A percentile compares a stretch with the other conserved stretches of the same genome.
Conservation (phyloP, 2,329 filamentous ascomycete genomes). For the Neurospora sp. region DNA sequence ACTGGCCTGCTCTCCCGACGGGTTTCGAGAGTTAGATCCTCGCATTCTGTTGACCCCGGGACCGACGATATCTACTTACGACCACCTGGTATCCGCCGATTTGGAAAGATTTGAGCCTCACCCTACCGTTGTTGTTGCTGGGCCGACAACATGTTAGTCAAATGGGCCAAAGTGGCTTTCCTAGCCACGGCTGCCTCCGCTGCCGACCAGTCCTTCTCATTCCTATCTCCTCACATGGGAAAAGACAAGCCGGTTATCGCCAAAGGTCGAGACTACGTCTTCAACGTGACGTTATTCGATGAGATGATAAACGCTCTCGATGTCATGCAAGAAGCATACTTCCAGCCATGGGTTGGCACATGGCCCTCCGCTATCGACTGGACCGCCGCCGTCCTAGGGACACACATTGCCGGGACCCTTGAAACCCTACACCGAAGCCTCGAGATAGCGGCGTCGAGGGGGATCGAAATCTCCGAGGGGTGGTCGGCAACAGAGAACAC, state of each 20-base stretch:
- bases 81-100: background rate
- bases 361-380: constrained; percentile 88
- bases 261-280: background rate
- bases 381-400: constrained; percentile 79
- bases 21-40: background rate
- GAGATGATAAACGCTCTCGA: constrained; percentile 55
- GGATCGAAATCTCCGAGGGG: background rate
- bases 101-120: background rate
- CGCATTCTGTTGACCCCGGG: background rate
- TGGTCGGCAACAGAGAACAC: constrained; percentile 48
- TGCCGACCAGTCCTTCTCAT: constrained; percentile 2
- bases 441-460: constrained; percentile 34
- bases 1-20: background rate
- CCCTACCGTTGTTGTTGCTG: background rate
- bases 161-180: constrained; percentile 7
- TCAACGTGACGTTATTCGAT: constrained; percentile 23
- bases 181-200: constrained; percentile 6
- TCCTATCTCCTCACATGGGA: background rate
- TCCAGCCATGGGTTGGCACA: constrained; percentile 63
- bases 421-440: constrained; percentile 58
- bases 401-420: constrained; percentile 64
- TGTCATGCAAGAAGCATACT: constrained; percentile 70
- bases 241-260: background rate
- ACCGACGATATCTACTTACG: background rate
- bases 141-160: constrained; percentile 1